Conservation (phyloP, 768 basidiomycete genomes). For the Candolleomyces eurysporus region DNA sequence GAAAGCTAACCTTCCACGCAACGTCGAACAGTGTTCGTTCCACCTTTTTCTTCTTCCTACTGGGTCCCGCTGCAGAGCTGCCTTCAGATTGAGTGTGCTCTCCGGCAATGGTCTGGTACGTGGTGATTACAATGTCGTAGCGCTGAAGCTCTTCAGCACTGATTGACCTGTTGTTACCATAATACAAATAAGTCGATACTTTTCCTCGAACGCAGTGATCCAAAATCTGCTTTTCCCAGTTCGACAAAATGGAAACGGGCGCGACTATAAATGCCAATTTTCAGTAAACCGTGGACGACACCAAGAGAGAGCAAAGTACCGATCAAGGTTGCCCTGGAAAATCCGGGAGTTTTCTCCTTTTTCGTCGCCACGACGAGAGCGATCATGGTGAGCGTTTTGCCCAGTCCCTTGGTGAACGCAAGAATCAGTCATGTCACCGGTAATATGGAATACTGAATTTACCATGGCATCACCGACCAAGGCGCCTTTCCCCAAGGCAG, state of each 20-base stretch:
- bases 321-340: conserved; percentile 73
- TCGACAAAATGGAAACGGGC: conserved; percentile 81
- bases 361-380: conserved; percentile 79
- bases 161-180: conserved; percentile 64
- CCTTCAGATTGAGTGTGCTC: conserved; percentile 41
- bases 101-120: conserved; percentile 69
- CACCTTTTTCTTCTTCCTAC: conserved; percentile 62
- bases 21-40: conserved; percentile 62
- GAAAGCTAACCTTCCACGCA: conserved; percentile 69
- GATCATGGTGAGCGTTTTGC: conserved; percentile 90
- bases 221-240: conserved; percentile 83
- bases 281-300: neutral
- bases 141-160: conserved; percentile 56
- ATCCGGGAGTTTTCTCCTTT: conserved; percentile 51
- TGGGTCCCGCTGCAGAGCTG: conserved; percentile 22
- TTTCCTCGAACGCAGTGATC: conserved; percentile 63
- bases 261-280: conserved; percentile 46
- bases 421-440: neutral
- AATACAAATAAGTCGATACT: conserved; percentile 63
- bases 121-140: conserved; percentile 81
- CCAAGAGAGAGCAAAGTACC: conserved; percentile 40
- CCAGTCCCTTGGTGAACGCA: conserved; percentile 36
- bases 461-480: conserved; percentile 91
- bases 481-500: conserved; percentile 78
- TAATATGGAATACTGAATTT: neutral